Evolutionary conservation across 371 early-diverging fungal species (phyloP).

Genomic region (Saksenaea oblongispora): DNA sequence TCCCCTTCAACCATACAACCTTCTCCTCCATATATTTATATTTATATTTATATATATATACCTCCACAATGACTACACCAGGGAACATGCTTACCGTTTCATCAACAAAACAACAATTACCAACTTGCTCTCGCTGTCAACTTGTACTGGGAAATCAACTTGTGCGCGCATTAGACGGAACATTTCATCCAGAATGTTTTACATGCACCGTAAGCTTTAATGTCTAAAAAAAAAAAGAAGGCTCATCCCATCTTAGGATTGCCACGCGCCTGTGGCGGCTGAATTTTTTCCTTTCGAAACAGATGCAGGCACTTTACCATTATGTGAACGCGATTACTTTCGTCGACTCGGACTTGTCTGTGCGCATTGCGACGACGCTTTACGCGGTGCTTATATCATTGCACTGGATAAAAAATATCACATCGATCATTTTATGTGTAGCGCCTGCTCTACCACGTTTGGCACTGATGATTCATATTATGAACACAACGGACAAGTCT

Average conservation of each 20-base stretch:
- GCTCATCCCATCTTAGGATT: constrained; percentile 62
- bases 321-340: constrained; percentile 91
- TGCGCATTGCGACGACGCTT: constrained; percentile 84
- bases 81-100: neutral
- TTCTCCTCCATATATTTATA: neutral
- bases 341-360: constrained; percentile 85
- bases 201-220: constrained; percentile 74
- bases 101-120: constrained; percentile 8
- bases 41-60: neutral
- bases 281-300: constrained; percentile 83
- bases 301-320: constrained; percentile 60
- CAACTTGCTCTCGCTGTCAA: constrained; percentile 28
- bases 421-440: constrained; percentile 95
- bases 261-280: constrained; percentile 76
- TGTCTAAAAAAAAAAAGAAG: neutral
- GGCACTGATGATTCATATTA: constrained; percentile 95
- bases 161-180: constrained; percentile 80
- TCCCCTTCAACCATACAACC: neutral
- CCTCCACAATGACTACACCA: neutral
- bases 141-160: constrained; percentile 64
- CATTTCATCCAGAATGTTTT: constrained; percentile 90
- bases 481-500: constrained; percentile 89
- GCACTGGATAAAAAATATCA: constrained; percentile 93
- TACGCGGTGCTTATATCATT: constrained; percentile 90
- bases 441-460: constrained; percentile 89